Base-by-base conservation (phyloP, 23 red algal genomes). In the Agarophyton chilense region DNA sequence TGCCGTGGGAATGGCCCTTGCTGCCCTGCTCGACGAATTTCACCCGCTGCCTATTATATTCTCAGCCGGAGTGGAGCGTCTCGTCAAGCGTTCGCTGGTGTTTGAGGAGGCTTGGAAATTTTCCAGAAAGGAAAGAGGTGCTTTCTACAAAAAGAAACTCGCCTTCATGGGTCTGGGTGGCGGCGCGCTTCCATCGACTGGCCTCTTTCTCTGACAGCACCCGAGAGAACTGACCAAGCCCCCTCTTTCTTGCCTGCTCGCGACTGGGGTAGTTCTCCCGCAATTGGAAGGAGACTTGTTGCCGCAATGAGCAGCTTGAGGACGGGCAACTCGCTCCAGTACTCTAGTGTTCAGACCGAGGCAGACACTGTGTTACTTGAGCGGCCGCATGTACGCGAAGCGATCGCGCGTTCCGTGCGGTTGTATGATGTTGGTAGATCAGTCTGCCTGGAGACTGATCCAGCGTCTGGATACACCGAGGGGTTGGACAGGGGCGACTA, bases 161-260 rank as follows among this genome's bases (percentile, higher is more conserved):
- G 43, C 9, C 9, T 73, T 73, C 67, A 73, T 73, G 67, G 67
- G 67, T n/a, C n/a, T n/a, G n/a, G n/a, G n/a, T n/a, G n/a, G n/a
- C n/a, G n/a, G n/a, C n/a, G n/a, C n/a, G n/a, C n/a, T n/a, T n/a
- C n/a, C n/a, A n/a, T n/a, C n/a, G n/a, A n/a, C n/a, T n/a, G n/a
- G n/a, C n/a, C n/a, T n/a, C n/a, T n/a, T n/a, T n/a, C n/a, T n/a
- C n/a, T n/a, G n/a, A n/a, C n/a, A n/a, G n/a, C n/a, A n/a, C n/a
- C n/a, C n/a, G n/a, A n/a, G n/a, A n/a, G 31, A 73, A 32, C 11
- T n/a, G 67, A 73, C n/a, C 8, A 9, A 34, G 14, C 13, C n/a
- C 67, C 35, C 67, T 34, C 67, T 40, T 9, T 7, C 35, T 42
- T 73, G 43, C 31, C 11, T 38, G 21, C 19, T 6, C 67, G 67